Conservation (phyloP, 305 asterid genomes). For the Euphrasia arctica region DNA sequence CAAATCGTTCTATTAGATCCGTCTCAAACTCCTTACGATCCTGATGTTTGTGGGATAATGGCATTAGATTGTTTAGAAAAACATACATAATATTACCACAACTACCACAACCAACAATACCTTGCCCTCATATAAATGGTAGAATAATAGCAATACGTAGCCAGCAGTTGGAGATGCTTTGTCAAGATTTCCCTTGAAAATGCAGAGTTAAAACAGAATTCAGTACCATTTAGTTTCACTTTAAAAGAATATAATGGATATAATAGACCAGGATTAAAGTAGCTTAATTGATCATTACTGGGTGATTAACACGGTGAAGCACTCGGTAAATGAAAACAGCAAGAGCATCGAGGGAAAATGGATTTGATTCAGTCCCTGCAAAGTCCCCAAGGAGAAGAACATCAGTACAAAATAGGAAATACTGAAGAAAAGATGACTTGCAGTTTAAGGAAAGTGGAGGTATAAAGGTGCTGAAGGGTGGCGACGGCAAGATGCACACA, state of each 20-base stretch:
- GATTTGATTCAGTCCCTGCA: conserved; percentile 88
- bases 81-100: conserved; percentile 9
- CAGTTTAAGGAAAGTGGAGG: conserved; percentile 13
- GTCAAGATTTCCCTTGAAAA: conserved; percentile 91
- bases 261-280: conserved; percentile 19
- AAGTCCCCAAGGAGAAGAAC: conserved; percentile 19
- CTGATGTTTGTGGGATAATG: conserved; percentile 43
- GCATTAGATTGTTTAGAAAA: conserved; percentile 11
- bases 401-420: conserved; percentile 14
- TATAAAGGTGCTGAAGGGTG: background rate
- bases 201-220: conserved; percentile 30
- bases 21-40: conserved; percentile 78
- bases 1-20: conserved; percentile 85
- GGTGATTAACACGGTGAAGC: conserved; percentile 84
- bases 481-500: background rate
- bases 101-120: conserved; percentile 34
- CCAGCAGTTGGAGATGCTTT: conserved; percentile 86
- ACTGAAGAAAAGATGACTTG: conserved; percentile 18
- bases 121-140: conserved; percentile 95
- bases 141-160: conserved; percentile 86
- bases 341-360: conserved; percentile 87
- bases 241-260: conserved; percentile 3
- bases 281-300: conserved; percentile 50
- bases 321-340: conserved; percentile 90
- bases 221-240: conserved; percentile 22